A percentile compares a stretch with the other conserved stretches of the same genome.
Evolutionary conservation across 176 grass and related monocot species (phyloP).

Genomic region (Rhipidocladum racemiflorum): DNA sequence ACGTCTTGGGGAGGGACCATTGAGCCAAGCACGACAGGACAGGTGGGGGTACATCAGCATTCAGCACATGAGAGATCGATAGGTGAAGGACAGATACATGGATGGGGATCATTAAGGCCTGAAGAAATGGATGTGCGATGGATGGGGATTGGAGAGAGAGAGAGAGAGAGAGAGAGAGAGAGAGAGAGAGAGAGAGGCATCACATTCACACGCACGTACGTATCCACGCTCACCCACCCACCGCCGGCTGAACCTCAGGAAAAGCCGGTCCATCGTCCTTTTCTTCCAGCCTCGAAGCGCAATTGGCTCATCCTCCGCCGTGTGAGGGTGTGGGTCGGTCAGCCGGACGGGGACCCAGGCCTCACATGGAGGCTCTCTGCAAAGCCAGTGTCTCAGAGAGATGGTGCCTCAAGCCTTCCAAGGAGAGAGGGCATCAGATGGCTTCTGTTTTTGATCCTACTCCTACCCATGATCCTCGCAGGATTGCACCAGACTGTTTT

Average conservation of each 20-base stretch:
- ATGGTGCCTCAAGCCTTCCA: constrained; percentile 2
- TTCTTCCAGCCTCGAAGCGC: not conserved
- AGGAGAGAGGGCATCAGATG: not conserved
- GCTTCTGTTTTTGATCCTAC: not conserved
- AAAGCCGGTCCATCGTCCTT: not conserved
- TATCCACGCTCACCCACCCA: not conserved
- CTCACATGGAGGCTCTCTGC: constrained; percentile 40
- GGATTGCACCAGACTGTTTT: not conserved
- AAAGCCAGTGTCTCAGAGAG: constrained; percentile 14
- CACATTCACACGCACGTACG: not conserved
- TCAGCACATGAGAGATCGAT: not conserved
- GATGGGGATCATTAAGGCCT: not conserved
- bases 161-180: not conserved
- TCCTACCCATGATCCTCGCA: not conserved
- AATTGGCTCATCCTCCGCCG: not conserved
- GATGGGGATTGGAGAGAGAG: not conserved
- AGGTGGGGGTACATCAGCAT: not conserved
- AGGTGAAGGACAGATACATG: not conserved
- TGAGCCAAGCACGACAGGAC: not conserved
- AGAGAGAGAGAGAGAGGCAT: not conserved
- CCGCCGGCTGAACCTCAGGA: not conserved
- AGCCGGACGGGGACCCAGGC: constrained; percentile 22
- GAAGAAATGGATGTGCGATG: not conserved
- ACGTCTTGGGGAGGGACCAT: constrained; percentile 20
- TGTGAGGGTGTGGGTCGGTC: not conserved